phyloP scores from a whole-genome alignment of 2,329 filamentous ascomycete species.

The Ceratocystis huliohia region DNA sequence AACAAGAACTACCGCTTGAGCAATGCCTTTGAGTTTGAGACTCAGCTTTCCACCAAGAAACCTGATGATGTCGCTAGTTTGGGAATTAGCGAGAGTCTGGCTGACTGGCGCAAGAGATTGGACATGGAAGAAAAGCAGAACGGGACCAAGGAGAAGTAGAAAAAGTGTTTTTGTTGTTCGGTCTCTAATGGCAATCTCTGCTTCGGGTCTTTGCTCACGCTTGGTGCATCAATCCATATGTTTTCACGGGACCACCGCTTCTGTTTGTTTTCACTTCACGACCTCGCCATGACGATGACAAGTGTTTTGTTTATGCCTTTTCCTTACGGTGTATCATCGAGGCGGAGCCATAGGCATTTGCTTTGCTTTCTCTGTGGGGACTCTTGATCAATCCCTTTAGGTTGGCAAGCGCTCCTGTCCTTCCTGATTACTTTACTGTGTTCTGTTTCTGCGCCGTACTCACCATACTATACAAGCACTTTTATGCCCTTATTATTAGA shows the following conservation, averaged over 20 bases:
- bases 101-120: constrained; percentile 68
- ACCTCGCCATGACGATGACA: constrained; percentile 7
- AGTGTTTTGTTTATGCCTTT: neutral
- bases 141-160: constrained; percentile 24
- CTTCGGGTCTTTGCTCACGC: neutral
- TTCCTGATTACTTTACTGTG: constrained; percentile 14
- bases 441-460: neutral
- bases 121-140: constrained; percentile 39
- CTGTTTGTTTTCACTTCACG: constrained; percentile 5
- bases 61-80: constrained; percentile 33
- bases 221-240: neutral
- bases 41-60: constrained; percentile 29
- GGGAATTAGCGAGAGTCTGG: constrained; percentile 57
- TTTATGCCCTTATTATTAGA: neutral
- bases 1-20: constrained; percentile 91
- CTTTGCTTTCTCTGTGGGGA: neutral
- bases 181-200: neutral
- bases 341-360: constrained; percentile 4
- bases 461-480: neutral
- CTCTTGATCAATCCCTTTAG: too few species aligned
- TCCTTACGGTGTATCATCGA: neutral
- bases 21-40: constrained; percentile 78
- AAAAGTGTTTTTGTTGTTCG: neutral
- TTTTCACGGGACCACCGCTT: neutral
- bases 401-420: neutral